A percentile compares a stretch with the other conserved stretches of the same genome.
phyloP scores from a whole-genome alignment of 352 stramenopile genomes.

The Pythium graminicola region DNA sequence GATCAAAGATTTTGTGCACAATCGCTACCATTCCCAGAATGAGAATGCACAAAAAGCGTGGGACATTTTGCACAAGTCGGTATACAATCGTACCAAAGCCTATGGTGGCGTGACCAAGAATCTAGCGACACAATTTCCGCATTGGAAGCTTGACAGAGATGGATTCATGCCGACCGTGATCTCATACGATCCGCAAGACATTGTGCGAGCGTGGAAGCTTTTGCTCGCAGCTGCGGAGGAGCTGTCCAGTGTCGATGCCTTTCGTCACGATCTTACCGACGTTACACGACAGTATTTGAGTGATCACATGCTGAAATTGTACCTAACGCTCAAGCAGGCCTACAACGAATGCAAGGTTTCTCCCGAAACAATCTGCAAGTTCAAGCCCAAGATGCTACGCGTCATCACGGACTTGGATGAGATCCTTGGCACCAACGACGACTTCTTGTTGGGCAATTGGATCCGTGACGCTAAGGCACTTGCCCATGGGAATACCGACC shows the following conservation, averaged over 20 bases:
- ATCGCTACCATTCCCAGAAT: conserved; percentile 57
- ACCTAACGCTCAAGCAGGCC: conserved; percentile 46
- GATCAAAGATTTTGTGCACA: conserved; percentile 44
- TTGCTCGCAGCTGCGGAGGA: conserved; percentile 37
- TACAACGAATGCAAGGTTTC: conserved; percentile 31
- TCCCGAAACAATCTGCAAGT: conserved; percentile 29
- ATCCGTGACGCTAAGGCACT: conserved; percentile 52
- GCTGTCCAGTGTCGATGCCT: conserved; percentile 44
- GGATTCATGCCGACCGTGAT: conserved; percentile 72
- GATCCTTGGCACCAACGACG: conserved; percentile 53
- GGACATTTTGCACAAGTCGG: conserved; percentile 42
- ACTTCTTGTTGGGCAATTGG: conserved; percentile 72
- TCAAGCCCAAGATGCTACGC: conserved; percentile 40
- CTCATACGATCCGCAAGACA: conserved; percentile 60
- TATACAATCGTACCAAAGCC: conserved; percentile 66
- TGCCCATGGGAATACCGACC: conserved; percentile 18
- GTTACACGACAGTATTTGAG: conserved; percentile 72
- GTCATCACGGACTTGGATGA: conserved; percentile 53
- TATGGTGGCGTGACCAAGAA: conserved; percentile 74
- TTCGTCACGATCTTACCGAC: conserved; percentile 71
- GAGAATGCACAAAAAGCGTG: conserved; percentile 46
- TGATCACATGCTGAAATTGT: conserved; percentile 53
- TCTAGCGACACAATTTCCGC: conserved; percentile 55
- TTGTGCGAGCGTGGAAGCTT: conserved; percentile 50
- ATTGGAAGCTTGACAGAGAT: conserved; percentile 56